Base-by-base conservation (phyloP, 2,329 filamentous ascomycete genomes). In the Sarocladiaceae sp. region DNA sequence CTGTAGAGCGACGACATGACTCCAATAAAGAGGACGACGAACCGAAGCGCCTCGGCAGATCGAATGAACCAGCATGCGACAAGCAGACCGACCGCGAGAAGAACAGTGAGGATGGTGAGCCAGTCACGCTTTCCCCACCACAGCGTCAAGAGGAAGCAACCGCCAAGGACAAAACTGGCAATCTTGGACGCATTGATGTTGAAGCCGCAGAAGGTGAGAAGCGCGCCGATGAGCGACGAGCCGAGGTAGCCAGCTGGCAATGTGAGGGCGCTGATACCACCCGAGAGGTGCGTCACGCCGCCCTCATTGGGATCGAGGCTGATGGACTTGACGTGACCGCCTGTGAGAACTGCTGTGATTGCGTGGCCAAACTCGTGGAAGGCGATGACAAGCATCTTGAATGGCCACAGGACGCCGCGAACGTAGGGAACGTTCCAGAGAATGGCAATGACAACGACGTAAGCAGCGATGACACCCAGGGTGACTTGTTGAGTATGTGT, bases 341-440 rank as follows among this genome's bases (percentile, higher is more conserved):
- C 85, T 0, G 85, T 90, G 48, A 80, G 76, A 50, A 82, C 75
- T 31, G 83, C 83, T 1, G 80, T 80, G 54, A 88, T 76, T 40
- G 85, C 85, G 63, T 90, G 85, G 11, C 83, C 79, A 56, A 89
- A 82, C 53, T 90, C 85, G 64, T 90, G 85, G 62, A 89, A 90
- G 29, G 85, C 85, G 51, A 90, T 89, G 43, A 87, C 83, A 16
- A 90, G 74, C 85, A 89, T 88, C 81, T 90, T 90, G 69, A 90
- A 89, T 3, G 85, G 85, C 85, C 85, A 90, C 27, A 90, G 66
- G 1, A 83, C 72, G 72, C 79, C 83, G 45, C 78, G 73, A n/a
- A 90, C 64, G 60, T 87, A 88, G 1, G 85, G 85, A 1, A 89
- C 61, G 63, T 89, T 89, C 85, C 85, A 90, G 3, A 90, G 68